These are phyloP conservation scores for Phialophora chinensis DNA, from an alignment of 2,329 filamentous ascomycete genomes.

Conservation along the genomic window DNA sequence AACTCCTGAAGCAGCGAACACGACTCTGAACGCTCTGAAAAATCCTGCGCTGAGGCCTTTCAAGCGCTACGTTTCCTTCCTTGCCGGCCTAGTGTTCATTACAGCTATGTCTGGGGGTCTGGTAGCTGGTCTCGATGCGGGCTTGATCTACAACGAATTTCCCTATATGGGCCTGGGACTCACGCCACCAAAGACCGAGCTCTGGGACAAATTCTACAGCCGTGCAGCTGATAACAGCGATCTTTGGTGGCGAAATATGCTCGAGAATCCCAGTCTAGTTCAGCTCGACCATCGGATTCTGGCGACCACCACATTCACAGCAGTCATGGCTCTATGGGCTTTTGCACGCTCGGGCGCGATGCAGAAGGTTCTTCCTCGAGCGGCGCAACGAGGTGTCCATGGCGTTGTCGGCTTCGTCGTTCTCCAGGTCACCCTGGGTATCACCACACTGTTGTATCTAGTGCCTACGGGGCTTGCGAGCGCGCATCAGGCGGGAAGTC, in stretches of 20 bases:
- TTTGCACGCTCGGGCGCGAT: constrained; percentile 73
- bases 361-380: constrained; percentile 64
- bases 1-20: constrained; percentile 65
- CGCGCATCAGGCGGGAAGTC: constrained; percentile 86
- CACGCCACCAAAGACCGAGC: constrained; percentile 78
- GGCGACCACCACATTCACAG: constrained; percentile 84
- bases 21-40: constrained; percentile 67
- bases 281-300: constrained; percentile 95
- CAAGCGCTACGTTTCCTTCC: constrained; percentile 71
- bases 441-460: constrained; percentile 90
- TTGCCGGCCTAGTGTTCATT: constrained; percentile 78
- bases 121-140: constrained; percentile 93
- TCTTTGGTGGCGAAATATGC: constrained; percentile 94
- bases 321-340: constrained; percentile 78
- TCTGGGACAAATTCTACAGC: constrained; percentile 85
- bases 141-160: constrained; percentile 98
- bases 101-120: constrained; percentile 94
- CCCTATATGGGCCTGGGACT: constrained; percentile 89
- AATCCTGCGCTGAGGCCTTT: constrained; percentile 74
- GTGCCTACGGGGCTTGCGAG: constrained; percentile 88
- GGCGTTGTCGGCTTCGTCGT: constrained; percentile 83
- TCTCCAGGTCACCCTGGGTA: constrained; percentile 83
- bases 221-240: constrained; percentile 73
- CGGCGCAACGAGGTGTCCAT: constrained; percentile 71
- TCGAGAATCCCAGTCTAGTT: constrained; percentile 94